phyloP scores from a whole-genome alignment of 2,329 filamentous ascomycete genomes.

The Aphanocladium album region DNA sequence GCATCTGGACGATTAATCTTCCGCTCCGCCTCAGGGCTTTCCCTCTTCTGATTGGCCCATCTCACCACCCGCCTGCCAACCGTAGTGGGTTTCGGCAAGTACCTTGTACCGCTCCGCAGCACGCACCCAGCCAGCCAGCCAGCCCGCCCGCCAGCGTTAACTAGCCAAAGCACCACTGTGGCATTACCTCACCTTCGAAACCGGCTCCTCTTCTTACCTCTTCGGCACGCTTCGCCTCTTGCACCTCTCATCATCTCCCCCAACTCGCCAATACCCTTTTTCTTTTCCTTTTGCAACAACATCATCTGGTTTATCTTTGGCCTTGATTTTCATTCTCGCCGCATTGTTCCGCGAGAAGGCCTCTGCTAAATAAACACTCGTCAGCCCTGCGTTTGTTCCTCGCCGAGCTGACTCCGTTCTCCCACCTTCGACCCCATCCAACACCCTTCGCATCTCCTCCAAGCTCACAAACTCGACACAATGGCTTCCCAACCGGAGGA shows the following conservation, averaged over 20 bases:
- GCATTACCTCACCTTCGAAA: conserved; percentile 14
- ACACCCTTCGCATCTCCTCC: conserved; percentile 20
- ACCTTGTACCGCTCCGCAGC: conserved; percentile 6
- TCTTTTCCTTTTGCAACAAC: neutral
- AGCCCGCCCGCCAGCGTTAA: neutral
- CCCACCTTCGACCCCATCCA: conserved; percentile 21
- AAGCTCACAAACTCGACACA: conserved; percentile 35
- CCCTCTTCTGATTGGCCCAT: conserved; percentile 31
- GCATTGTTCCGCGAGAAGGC: conserved; percentile 2
- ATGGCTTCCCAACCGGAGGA: conserved; percentile 68
- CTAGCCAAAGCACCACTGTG: conserved; percentile 12
- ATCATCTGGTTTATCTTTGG: neutral
- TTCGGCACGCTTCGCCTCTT: conserved; percentile 13
- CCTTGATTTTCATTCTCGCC: neutral
- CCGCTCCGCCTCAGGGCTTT: conserved; percentile 27
- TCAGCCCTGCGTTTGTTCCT: conserved; percentile 8
- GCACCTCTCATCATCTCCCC: conserved; percentile 9
- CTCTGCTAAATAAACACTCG: neutral
- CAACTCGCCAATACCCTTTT: conserved; percentile 3
- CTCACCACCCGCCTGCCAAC: conserved; percentile 10
- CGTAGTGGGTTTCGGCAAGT: conserved; percentile 6
- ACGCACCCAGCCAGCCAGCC: no score
- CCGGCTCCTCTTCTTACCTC: conserved; percentile 11
- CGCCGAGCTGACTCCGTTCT: conserved; percentile 11
- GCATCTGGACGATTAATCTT: conserved; percentile 30